Percentiles rank a stretch among this genome's conserved stretches.
These are phyloP conservation scores for Verticillium tricorpus DNA, from an alignment of 2,329 filamentous ascomycete genomes.

Conservation along the genomic window DNA sequence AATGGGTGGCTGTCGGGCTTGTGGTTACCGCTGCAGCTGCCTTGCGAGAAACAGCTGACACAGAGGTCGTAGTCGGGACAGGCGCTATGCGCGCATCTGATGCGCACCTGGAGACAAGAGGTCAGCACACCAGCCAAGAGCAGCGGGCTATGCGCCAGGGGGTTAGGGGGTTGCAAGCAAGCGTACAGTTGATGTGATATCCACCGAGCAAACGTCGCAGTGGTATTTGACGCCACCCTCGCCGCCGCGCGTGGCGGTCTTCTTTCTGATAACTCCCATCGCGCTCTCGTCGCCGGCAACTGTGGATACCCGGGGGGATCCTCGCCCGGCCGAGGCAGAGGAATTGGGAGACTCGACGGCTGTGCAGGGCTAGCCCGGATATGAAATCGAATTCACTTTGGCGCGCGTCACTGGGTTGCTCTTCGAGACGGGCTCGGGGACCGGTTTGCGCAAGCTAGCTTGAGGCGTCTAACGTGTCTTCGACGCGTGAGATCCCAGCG, in stretches of 20 bases:
- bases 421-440: neutral
- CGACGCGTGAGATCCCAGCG: neutral
- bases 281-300: slow-evolving; percentile 6
- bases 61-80: slow-evolving; percentile 97
- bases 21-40: slow-evolving; percentile 75
- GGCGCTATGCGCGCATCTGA: slow-evolving; percentile 76
- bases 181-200: slow-evolving; percentile 93
- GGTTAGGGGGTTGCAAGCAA: neutral
- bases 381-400: neutral
- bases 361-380: neutral
- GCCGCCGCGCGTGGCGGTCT: slow-evolving; percentile 78
- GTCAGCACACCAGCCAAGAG: slow-evolving; percentile 8
- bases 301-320: neutral
- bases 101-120: slow-evolving; percentile 67
- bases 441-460: neutral
- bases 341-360: neutral
- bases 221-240: slow-evolving; percentile 93
- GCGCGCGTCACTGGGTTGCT: neutral
- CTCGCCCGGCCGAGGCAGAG: neutral
- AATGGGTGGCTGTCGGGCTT: slow-evolving; percentile 83
- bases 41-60: slow-evolving; percentile 87
- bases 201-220: slow-evolving; percentile 93
- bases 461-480: neutral
- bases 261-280: slow-evolving; percentile 97
- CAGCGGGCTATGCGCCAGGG: slow-evolving; percentile 1